Evolutionary conservation across 1,284 basidiomycete genomes (phyloP), one percentile per base, ranked within the genome.

Genomic region (Puccinia coronata): DNA sequence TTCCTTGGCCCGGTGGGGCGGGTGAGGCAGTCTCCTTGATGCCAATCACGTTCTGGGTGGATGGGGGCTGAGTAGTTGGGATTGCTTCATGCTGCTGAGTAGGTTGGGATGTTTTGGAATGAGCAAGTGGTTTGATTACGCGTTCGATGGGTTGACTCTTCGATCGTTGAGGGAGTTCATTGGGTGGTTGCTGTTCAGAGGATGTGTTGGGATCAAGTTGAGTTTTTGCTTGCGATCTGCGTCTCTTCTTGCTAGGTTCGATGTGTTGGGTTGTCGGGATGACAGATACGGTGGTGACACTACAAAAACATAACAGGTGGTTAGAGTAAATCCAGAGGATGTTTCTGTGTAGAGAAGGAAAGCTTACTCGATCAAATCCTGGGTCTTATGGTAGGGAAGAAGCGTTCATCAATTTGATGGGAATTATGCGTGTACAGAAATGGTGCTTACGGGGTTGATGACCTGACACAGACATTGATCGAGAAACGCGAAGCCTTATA

Each of bases 361-460:
- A 25, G 4, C 77, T 79, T 39, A 79, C 77, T 79, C 77, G 53
- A 79, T 79, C 67, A 79, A 36, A 71, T 79, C 77, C 59, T 71
- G 63, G 4, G 51, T n/a, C 49, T 70, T 49, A 74, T 65, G 47
- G 28, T 5, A 23, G 23, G n/a, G 16, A 47, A 28, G 23, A 23
- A 3, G 23, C 25, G 41, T 76, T 47, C 18, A 20, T 65, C 34
- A 3, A 31, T 34, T 20, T n/a, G 9, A 20, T 51, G 25, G 8
- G 14, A 3, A 59, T n/a, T n/a, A n/a, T n/a, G n/a, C 16, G 31
- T 34, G 16, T 12, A 69, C 25, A n/a, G 18, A 4, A 34, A 34
- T 25, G 57, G 14, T 34, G 23, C 77, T 70, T n/a, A 79, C 77
- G 0, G 63, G 63, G 55, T 79, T 53, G 36, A 79, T 79, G 11